Percentiles rank a stretch among this genome's conserved stretches.
Evolutionary conservation across 345 rosid species (phyloP).

Genomic region (Linum usitatissimum): DNA sequence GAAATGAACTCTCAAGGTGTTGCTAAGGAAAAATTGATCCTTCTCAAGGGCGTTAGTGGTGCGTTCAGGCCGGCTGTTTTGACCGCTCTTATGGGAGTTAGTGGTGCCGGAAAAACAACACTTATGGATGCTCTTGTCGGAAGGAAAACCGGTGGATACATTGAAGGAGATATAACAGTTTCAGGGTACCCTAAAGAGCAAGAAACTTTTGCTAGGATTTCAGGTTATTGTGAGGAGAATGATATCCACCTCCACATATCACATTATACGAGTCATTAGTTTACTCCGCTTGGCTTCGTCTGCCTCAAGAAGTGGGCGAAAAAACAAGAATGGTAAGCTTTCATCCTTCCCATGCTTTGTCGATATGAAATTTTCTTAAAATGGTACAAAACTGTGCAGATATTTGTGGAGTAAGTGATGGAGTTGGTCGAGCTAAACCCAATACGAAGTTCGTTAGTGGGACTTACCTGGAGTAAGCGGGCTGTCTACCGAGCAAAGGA

Average conservation of each 20-base stretch:
- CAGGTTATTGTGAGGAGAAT: conserved; percentile 2
- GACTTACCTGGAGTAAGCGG: not conserved
- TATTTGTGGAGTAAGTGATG: conserved; percentile 2
- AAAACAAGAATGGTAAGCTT: conserved; percentile 1
- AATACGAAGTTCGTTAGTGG: not conserved
- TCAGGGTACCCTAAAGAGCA: conserved; percentile 1
- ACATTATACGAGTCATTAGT: not conserved
- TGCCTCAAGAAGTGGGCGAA: not conserved
- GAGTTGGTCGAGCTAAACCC: not conserved
- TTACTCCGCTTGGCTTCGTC: not conserved
- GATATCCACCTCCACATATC: not conserved
- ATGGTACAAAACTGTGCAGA: no score
- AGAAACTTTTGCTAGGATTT: conserved; percentile 3
- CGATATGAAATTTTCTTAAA: no score
- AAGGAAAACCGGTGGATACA: conserved; percentile 5
- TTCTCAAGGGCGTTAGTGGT: conserved; percentile 1
- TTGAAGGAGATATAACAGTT: not conserved
- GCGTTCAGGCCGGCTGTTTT: conserved; percentile 3
- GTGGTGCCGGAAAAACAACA: conserved; percentile 5
- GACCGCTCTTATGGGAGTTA: conserved; percentile 1
- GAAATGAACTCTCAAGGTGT: conserved; percentile 1
- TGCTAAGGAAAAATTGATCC: not conserved
- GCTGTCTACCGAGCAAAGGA: not conserved
- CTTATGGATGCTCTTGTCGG: conserved; percentile 1
- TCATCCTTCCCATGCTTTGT: no score